Percentiles rank a stretch among this genome's conserved stretches.
phyloP scores from a whole-genome alignment of 257 asterid genomes.

The Salvia hispanica region DNA sequence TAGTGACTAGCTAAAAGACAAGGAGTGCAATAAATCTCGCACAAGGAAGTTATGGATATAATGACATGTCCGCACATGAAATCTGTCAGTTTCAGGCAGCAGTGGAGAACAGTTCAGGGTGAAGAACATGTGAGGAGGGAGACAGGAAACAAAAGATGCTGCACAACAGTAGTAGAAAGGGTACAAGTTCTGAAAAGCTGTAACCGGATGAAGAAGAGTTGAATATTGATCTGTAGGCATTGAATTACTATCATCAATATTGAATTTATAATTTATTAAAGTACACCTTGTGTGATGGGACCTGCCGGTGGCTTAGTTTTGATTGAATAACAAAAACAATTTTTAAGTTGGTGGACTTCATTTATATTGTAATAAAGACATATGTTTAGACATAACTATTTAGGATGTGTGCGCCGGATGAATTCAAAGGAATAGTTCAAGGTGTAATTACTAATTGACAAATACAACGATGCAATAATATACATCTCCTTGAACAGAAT shows the following conservation, averaged over 20 bases:
- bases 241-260: not conserved
- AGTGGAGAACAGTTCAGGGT: not conserved
- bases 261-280: not conserved
- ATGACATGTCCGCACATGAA: not conserved
- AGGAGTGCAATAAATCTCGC: not conserved
- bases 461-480: not conserved
- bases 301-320: not conserved
- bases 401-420: not conserved
- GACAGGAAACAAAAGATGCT: not conserved
- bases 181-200: not conserved
- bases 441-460: not conserved
- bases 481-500: not conserved
- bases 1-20: not conserved
- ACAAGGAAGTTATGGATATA: too few relatives aligned
- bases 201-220: not conserved
- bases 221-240: not conserved
- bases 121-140: not conserved
- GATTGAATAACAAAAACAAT: not conserved
- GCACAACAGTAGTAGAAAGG: not conserved
- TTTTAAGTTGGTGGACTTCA: not conserved
- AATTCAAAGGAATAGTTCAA: not conserved
- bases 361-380: too few relatives aligned
- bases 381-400: not conserved
- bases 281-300: not conserved
- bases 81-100: not conserved